phyloP scores from a whole-genome alignment of 495 filamentous ascomycete species.

The Clohesyomyces aquaticus region DNA sequence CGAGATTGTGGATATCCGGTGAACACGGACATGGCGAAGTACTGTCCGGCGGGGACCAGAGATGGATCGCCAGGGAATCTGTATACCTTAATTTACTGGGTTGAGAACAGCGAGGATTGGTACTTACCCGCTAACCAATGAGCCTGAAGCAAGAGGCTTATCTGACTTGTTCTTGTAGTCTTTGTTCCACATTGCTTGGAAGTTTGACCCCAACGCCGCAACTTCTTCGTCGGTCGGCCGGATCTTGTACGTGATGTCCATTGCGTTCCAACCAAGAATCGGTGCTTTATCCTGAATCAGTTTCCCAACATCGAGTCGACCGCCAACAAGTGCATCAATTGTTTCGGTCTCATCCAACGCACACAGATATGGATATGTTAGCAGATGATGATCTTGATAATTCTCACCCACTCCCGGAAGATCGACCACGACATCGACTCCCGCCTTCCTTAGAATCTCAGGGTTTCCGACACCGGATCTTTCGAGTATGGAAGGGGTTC shows the following conservation, averaged over 20 bases:
- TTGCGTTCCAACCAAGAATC: constrained; percentile 53
- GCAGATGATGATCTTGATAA: constrained; percentile 42
- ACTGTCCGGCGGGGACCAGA: constrained; percentile 47
- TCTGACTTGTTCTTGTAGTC: constrained; percentile 31
- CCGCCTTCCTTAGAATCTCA: constrained; percentile 29
- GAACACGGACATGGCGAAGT: constrained; percentile 47
- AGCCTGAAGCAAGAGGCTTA: constrained; percentile 30
- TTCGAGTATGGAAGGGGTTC: constrained; percentile 44
- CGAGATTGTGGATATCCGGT: constrained; percentile 60
- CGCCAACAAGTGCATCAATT: constrained; percentile 43
- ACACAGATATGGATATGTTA: constrained; percentile 34
- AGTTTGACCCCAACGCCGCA: constrained; percentile 32
- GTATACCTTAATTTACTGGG: constrained; percentile 5
- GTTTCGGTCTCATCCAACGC: constrained; percentile 36
- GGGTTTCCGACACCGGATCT: constrained; percentile 43
- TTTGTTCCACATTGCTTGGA: constrained; percentile 33
- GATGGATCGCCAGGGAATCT: constrained; percentile 44
- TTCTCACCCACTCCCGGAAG: constrained; percentile 43
- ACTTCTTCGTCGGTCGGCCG: constrained; percentile 37
- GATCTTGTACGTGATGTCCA: constrained; percentile 50
- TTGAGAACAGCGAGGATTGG: neutral
- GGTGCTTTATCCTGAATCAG: constrained; percentile 39
- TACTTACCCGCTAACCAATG: constrained; percentile 31
- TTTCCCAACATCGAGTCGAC: constrained; percentile 43
- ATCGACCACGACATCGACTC: constrained; percentile 30